Evolutionary conservation across 108 stramenopile species (phyloP).

Genomic region (Asterionellopsis glacialis): DNA sequence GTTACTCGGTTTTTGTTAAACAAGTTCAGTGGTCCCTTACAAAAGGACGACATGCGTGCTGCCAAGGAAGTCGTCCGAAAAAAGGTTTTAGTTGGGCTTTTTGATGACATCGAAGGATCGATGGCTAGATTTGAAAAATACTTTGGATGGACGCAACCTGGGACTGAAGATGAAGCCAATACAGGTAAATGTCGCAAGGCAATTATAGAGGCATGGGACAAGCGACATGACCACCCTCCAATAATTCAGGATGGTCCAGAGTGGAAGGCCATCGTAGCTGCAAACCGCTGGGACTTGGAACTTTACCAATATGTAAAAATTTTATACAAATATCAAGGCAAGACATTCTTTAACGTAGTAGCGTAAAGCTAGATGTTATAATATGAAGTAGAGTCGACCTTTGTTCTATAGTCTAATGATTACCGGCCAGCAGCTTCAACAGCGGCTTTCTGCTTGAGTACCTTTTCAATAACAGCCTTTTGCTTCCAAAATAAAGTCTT

Average conservation of each 20-base stretch:
- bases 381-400: too few species aligned
- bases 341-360: neutral
- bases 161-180: conserved; percentile 4
- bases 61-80: conserved; percentile 47
- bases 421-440: too few species aligned
- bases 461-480: too few species aligned
- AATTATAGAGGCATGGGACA: conserved; percentile 3
- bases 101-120: conserved; percentile 35
- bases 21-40: conserved; percentile 35
- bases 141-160: conserved; percentile 44
- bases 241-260: conserved; percentile 25
- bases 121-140: conserved; percentile 51
- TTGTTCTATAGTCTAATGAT: too few species aligned
- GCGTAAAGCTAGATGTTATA: too few species aligned
- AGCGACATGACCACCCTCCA: conserved; percentile 5
- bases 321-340: neutral
- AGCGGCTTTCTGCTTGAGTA: too few species aligned
- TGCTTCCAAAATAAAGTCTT: neutral
- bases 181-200: conserved; percentile 23
- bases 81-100: conserved; percentile 48
- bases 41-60: conserved; percentile 21
- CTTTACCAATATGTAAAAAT: conserved; percentile 33
- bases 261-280: conserved; percentile 37
- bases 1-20: conserved; percentile 47
- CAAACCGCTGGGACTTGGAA: conserved; percentile 45